These are phyloP conservation scores for Serendipita sp. DNA, from an alignment of 768 basidiomycete genomes.

Conservation along the genomic window DNA sequence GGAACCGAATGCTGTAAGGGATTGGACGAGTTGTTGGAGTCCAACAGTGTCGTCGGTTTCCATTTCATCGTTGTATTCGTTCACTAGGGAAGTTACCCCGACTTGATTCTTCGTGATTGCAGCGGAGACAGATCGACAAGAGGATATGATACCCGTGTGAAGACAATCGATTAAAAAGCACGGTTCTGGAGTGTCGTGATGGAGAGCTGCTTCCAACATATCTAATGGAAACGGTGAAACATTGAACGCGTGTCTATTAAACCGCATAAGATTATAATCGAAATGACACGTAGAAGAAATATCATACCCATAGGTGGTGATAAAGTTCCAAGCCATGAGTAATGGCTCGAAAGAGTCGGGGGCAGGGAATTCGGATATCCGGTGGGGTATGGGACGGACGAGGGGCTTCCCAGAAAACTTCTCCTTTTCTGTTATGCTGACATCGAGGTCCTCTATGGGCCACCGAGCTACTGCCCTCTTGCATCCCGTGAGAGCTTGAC, in stretches of 20 bases:
- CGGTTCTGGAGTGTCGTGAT: conserved; percentile 53
- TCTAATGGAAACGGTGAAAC: conserved; percentile 83
- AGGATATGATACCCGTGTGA: neutral
- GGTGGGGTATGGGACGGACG: conserved; percentile 38
- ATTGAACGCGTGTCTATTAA: conserved; percentile 61
- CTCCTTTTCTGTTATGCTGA: conserved; percentile 64
- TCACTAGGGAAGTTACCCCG: neutral
- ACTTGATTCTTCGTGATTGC: neutral
- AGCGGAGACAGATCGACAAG: neutral
- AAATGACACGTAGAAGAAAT: neutral
- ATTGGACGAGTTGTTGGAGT: conserved; percentile 44
- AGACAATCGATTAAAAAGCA: conserved; percentile 46
- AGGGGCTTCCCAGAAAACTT: conserved; percentile 60
- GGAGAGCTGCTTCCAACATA: conserved; percentile 76
- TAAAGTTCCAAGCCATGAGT: conserved; percentile 85
- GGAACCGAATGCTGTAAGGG: conserved; percentile 68
- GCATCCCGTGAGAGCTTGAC: conserved; percentile 1
- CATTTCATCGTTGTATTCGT: conserved; percentile 22
- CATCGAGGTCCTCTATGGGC: conserved; percentile 83
- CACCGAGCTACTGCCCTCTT: conserved; percentile 23
- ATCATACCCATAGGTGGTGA: conserved; percentile 81
- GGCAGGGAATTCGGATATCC: conserved; percentile 43
- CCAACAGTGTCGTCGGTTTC: conserved; percentile 16
- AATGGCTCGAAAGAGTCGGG: conserved; percentile 56
- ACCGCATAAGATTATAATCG: neutral